These are phyloP conservation scores for Exophiala viscosa DNA, from an alignment of 2,329 filamentous ascomycete genomes.

Conservation along the genomic window DNA sequence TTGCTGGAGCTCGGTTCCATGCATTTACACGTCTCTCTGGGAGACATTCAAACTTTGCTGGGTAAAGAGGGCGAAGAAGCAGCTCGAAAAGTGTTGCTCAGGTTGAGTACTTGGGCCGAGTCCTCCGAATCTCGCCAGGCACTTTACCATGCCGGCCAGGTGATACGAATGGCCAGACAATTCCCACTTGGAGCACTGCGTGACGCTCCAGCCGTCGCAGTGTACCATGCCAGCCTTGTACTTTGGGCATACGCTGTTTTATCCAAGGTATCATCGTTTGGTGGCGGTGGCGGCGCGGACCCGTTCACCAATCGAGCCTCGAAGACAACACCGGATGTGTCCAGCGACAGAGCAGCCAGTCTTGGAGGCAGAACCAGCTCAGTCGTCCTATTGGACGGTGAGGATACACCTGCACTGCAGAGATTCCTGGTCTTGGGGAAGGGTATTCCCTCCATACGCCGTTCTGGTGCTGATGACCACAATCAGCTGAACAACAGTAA, in stretches of 20 bases:
- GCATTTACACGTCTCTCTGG: constrained; percentile 41
- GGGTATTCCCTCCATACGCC: no score
- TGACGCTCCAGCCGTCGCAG: constrained; percentile 64
- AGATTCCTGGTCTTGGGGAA: no score
- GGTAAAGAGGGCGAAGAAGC: constrained; percentile 42
- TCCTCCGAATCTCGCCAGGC: constrained; percentile 42
- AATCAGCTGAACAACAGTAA: no score
- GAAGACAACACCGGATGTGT: no score
- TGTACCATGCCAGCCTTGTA: constrained; percentile 65
- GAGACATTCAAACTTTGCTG: constrained; percentile 43
- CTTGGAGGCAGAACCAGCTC: no score
- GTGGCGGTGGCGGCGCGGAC: no score
- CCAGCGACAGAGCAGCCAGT: no score
- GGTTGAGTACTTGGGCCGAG: constrained; percentile 37
- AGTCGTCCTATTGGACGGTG: no score
- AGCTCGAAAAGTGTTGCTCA: constrained; percentile 35
- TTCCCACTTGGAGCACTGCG: constrained; percentile 55
- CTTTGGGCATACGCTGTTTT: no score
- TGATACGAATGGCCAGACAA: constrained; percentile 57
- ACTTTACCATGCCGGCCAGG: constrained; percentile 66
- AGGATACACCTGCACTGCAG: no score
- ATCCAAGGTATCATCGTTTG: constrained; percentile 5
- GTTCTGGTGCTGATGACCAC: no score
- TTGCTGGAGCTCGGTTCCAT: constrained; percentile 33
- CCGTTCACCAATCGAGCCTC: no score